A percentile compares a stretch with the other conserved stretches of the same genome.
These are phyloP conservation scores for Kodamaea kaohsiungensis DNA, from an alignment of 805 yeast genomes.

Conservation along the genomic window DNA sequence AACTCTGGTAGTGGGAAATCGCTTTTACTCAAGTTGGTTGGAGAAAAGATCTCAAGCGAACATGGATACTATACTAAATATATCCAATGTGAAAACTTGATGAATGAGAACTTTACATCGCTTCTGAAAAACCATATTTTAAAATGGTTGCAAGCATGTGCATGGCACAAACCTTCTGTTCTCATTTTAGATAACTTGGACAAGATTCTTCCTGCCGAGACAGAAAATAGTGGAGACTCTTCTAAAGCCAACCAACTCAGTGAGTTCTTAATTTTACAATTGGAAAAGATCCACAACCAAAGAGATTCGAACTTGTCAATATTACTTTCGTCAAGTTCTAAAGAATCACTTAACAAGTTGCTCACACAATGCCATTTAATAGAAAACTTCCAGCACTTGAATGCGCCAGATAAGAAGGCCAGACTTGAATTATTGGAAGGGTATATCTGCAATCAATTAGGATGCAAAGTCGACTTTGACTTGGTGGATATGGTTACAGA, in stretches of 20 bases:
- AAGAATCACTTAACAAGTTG: slow-evolving; percentile 60
- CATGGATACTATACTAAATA: slow-evolving; percentile 48
- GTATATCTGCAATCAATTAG: slow-evolving; percentile 31
- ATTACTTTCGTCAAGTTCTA: slow-evolving; percentile 62
- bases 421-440: slow-evolving; percentile 50
- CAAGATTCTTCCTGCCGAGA: slow-evolving; percentile 65
- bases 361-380: slow-evolving; percentile 70
- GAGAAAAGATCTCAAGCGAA: slow-evolving; percentile 32
- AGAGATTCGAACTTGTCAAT: slow-evolving; percentile 52
- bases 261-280: slow-evolving; percentile 52
- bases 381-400: slow-evolving; percentile 59
- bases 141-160: slow-evolving; percentile 50
- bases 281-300: slow-evolving; percentile 46
- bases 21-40: slow-evolving; percentile 46
- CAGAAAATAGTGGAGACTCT: slow-evolving; percentile 55
- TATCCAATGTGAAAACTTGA: slow-evolving; percentile 53
- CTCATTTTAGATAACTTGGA: slow-evolving; percentile 80
- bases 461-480: slow-evolving; percentile 40
- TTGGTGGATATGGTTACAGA: slow-evolving; percentile 53
- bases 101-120: slow-evolving; percentile 54
- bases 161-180: slow-evolving; percentile 79
- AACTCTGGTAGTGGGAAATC: slow-evolving; percentile 84
- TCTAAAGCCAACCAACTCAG: slow-evolving; percentile 62
- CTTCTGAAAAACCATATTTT: slow-evolving; percentile 45
- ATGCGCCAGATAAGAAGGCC: slow-evolving; percentile 67